Evolutionary conservation across 371 early-diverging fungal genomes (phyloP), one percentile per base, ranked within the genome.

Genomic region (Mortierella sp.): DNA sequence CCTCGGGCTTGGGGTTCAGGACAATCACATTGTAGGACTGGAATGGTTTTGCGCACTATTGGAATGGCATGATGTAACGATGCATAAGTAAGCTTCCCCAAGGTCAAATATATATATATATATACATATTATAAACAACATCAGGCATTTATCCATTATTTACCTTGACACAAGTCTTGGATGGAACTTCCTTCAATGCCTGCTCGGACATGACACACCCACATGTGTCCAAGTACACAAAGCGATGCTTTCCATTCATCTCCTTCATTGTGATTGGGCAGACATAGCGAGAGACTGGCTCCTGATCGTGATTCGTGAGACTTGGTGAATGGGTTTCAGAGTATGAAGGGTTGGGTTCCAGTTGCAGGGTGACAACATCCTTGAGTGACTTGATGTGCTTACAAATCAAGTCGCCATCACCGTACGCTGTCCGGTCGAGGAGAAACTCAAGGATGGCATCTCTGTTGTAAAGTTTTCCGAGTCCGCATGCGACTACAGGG

Each of bases 391-490:
- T 84, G 48, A 98, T 90, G 72, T 98, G 95, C 21, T 87, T 81
- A 70, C 94, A 93, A 42, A 94, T 92, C 57, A 81, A 72, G 59
- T 92, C 93, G 19, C 89, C 94, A 78, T 95, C 96, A 3, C 96
- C 95, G 71, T 91, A 95, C 11, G 84, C 84, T 34, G 79, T 80
- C 52, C 83, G 83, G 78, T 95, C 90, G 5, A 97, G 82, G 19
- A 98, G 80, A 62, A 89, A 93, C 68, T 95, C 92, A 9, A 97
- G 80, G 24, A 98, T 80, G 3, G 94, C 90, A 57, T 95, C 95
- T 72, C 94, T 93, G 71, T 97, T 97, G 84, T 96, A 98, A 24
- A 98, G 85, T 52, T 91, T 92, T 2, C 99, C 99, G 11, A 97
- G 82, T 5, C 80, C 86, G 70, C 91, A 90, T 2, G 89, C 82